phyloP scores from a whole-genome alignment of 179 eudicot species.

The Patellifolia procumbens region DNA sequence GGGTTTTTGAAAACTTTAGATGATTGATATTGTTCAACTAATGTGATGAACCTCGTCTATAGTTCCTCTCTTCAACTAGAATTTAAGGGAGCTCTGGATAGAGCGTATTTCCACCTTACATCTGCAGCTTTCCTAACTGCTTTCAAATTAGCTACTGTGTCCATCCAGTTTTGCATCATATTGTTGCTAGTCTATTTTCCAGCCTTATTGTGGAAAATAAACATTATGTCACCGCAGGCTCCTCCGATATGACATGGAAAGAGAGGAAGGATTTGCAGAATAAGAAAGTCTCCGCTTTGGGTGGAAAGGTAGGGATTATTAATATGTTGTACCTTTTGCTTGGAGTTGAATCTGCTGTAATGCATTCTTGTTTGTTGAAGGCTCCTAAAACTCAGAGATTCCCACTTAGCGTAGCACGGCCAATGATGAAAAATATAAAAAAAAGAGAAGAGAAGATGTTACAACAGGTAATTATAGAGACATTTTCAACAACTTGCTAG shows the following conservation, averaged over 20 bases:
- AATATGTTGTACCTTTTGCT: not conserved
- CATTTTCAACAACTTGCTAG: not conserved
- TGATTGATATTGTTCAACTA: not conserved
- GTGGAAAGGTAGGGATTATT: slow-evolving; percentile 73
- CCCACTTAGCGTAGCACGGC: slow-evolving; percentile 72
- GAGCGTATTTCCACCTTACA: not conserved
- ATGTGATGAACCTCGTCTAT: not conserved
- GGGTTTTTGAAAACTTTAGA: not conserved
- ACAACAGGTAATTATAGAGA: slow-evolving; percentile 53
- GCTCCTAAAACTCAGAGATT: slow-evolving; percentile 71
- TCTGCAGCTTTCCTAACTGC: not conserved
- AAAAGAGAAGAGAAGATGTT: slow-evolving; percentile 63
- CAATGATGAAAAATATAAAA: slow-evolving; percentile 79
- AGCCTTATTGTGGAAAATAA: not conserved
- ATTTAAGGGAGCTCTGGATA: not conserved
- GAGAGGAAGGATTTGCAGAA: slow-evolving; percentile 85
- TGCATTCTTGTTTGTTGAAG: slow-evolving; percentile 39
- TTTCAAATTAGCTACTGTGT: not conserved
- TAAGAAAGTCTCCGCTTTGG: slow-evolving; percentile 74
- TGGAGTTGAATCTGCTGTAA: not conserved
- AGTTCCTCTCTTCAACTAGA: not conserved
- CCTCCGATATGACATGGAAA: slow-evolving; percentile 89
- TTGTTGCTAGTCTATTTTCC: not conserved
- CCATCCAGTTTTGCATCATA: not conserved
- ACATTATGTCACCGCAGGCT: slow-evolving; percentile 39